Conservation (phyloP, 768 basidiomycete genomes). For the Boletus barrowsii region DNA sequence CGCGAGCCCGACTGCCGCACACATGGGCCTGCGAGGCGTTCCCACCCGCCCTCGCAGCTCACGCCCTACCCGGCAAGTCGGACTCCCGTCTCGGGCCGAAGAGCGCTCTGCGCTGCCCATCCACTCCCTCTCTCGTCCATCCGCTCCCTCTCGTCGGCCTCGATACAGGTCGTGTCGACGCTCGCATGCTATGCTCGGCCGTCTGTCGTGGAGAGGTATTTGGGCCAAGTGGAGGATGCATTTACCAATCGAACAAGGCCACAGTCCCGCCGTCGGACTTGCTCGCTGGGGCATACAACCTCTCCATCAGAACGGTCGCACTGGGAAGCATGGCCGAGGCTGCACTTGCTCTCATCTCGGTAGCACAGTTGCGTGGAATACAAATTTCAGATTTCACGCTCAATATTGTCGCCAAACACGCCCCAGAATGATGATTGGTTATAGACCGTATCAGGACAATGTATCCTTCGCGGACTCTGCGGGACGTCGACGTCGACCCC, state of each 20-base stretch:
- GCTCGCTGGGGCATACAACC: constrained; percentile 28
- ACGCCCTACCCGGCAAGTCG: no score
- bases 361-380: constrained; percentile 27
- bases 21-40: no score
- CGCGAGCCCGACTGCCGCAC: no score
- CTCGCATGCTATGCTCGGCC: constrained; percentile 44
- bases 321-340: constrained; percentile 35
- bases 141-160: no score
- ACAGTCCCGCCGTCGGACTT: constrained; percentile 2
- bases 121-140: no score
- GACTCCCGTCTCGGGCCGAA: no score
- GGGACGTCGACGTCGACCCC: background rate
- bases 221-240: constrained; percentile 30
- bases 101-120: no score
- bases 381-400: constrained; percentile 38
- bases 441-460: constrained; percentile 8
- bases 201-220: constrained; percentile 35
- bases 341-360: constrained; percentile 47
- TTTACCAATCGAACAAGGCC: constrained; percentile 4
- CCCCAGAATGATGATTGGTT: constrained; percentile 6
- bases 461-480: constrained; percentile 14
- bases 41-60: no score
- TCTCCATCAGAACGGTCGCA: constrained; percentile 42
- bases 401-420: constrained; percentile 28
- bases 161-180: constrained; percentile 32